Conservation (phyloP, 495 filamentous ascomycete species). For the Penicillium chermesinum region DNA sequence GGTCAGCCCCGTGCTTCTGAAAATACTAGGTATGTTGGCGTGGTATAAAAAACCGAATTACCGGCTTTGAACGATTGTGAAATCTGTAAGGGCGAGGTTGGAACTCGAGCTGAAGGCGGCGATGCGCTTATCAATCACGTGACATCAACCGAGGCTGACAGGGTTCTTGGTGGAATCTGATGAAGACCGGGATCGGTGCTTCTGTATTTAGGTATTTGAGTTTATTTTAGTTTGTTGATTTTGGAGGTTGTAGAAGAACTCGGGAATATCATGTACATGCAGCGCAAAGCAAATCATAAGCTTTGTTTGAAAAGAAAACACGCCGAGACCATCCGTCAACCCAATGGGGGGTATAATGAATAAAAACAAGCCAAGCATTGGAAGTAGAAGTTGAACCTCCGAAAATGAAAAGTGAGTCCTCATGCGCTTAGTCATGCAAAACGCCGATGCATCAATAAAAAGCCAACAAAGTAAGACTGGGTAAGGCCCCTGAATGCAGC, state of each 20-base stretch:
- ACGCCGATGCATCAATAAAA: constrained; percentile 5
- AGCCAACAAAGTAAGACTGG: constrained; percentile 15
- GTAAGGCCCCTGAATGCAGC: constrained; percentile 10
- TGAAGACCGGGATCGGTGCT: too few relatives aligned
- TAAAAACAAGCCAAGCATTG: constrained; percentile 34
- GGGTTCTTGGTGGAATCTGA: too few relatives aligned
- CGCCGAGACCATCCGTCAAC: constrained; percentile 20
- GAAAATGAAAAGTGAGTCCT: constrained; percentile 11
- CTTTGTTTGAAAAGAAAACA: constrained; percentile 6
- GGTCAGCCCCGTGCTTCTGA: too few relatives aligned
- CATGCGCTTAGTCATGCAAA: constrained; percentile 9
- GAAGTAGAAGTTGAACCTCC: constrained; percentile 6
- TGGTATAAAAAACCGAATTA: too few relatives aligned
- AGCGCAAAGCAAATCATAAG: not conserved
- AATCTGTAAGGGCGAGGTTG: too few relatives aligned
- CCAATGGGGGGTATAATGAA: constrained; percentile 34
- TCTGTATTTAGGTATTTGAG: not conserved
- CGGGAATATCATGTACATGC: constrained; percentile 24
- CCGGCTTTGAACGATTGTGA: too few relatives aligned
- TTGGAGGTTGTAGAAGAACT: constrained; percentile 1
- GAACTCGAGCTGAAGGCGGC: too few relatives aligned
- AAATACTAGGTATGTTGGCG: too few relatives aligned
- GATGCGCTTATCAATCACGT: constrained; percentile 35
- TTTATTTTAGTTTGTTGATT: constrained; percentile 2
- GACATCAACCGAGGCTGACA: constrained; percentile 14